Base-by-base conservation (phyloP, 306 rosid species). In the Arachis stenosperma region DNA sequence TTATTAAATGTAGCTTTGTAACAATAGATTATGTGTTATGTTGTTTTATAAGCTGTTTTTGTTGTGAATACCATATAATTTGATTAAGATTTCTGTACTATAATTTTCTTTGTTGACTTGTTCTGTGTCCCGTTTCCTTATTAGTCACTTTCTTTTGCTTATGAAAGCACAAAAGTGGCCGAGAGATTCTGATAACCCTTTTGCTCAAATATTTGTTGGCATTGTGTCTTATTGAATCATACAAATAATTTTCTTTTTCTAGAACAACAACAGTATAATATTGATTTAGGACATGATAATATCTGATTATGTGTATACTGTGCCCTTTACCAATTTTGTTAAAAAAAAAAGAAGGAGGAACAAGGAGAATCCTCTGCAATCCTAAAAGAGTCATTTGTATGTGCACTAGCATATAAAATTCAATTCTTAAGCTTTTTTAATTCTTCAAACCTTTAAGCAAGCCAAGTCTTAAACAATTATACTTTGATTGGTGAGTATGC, bases 1-100 rank as follows among this genome's bases (percentile, higher is more conserved):
- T 44, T 54, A 30, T 36, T 36, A 51, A 63, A 56, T 69, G 60
- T 46, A 54, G 15, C 58, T 54, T 63, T 69, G 60, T 46, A 54
- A 33, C 58, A 11, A 44, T 10, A 48, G 5, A 53, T 65, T 65
- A 55, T 0, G 2, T 51, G 51, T 75, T 15, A 47, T 75, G 11
- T 37, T 76, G 30, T 66, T 66, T 67, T 73, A 36, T 59, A 52
- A 30, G 61, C 17, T 55, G 40, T n/a, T 54, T 54, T 53, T 61
- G 54, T 17, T 42, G 67, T 69, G 69, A 57, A 68, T 71, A 42
- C 69, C 55, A n/a, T 33, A 71, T 33, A 71, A 63, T 75, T 62
- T 12, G 43, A 43, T 37, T 51, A 29, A 58, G 54, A 12, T 17
- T 67, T 51, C 17, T 36, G 61, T 8, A 8, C 8, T 6, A n/a